Base-by-base conservation (phyloP, 2,329 filamentous ascomycete species). In the Xylaria sp. region DNA sequence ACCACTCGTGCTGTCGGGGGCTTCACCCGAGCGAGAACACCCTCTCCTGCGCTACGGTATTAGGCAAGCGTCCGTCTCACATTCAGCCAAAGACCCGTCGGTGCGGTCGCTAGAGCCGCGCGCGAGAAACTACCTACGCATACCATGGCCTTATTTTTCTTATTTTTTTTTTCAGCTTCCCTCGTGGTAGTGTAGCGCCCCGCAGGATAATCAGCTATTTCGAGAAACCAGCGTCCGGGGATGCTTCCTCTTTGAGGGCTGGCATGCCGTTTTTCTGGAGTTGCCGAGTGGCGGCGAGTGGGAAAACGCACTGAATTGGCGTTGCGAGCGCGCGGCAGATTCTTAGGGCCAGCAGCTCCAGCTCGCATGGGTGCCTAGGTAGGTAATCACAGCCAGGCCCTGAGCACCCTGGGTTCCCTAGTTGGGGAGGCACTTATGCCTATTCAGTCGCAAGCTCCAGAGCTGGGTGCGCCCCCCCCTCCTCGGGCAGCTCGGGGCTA, bases 401-500 rank as follows among this genome's bases (percentile, higher is more conserved):
- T 42, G 17, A 36, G 34, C 1, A 7, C 11, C 34, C 34, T 36
- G 34, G 34, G 14, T 36, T 56, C 39, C 61, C 60, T 34, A 61
- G 51, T 69, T 55, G 27, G 53, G 60, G 48, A 48, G 39, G 36
- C 53, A 34, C 54, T 65, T 68, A 61, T 59, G 34, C 58, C 48
- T 24, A 64, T 66, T 59, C 53, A 48, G 69, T 34, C 63, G 24
- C 48, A 53, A 45, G 21, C 54, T 65, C 48, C 69, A 69, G 67
- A 61, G 60, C 68, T 56, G 70, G 67, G 71, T 66, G 60, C 53
- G 69, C n/a, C n/a, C n/a, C n/a, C n/a, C n/a, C n/a, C n/a, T n/a
- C n/a, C n/a, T n/a, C n/a, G n/a, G n/a, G n/a, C n/a, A n/a, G 24
- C 24, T 4, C 24, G 68, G 61, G 58, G 68, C 60, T 39, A 42